Evolutionary conservation across 192 early-diverging fungal species (phyloP), one percentile per base, ranked within the genome.

Genomic region (Entomortierella parvispora): DNA sequence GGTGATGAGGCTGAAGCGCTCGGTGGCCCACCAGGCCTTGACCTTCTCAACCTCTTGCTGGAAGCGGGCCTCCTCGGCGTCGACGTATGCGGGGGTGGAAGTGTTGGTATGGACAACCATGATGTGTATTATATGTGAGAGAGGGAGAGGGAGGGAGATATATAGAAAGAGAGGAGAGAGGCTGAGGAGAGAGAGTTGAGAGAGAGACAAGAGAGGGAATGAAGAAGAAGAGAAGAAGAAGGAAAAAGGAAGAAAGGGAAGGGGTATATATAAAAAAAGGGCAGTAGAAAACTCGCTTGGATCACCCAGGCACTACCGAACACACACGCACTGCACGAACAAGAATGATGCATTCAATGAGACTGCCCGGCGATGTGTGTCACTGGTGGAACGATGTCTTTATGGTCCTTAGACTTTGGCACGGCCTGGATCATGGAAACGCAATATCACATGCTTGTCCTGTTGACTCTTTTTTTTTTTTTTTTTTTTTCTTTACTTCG

Each of bases 11-110:
- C 82, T 69, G 90, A 97, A 99, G 43, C 97, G 92, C 14, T 88
- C 83, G 51, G 87, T 87, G 57, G 85, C 77, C 95, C 95, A 99
- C 94, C 95, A 96, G 63, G 84, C 70, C 82, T 96, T 92, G 81
- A 99, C 90, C 62, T 90, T 86, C 33, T 82, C 85, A 53, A 95
- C 93, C 71, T 99, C 91, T 52, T 85, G 65, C 58, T 92, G 86
- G 88, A 97, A 96, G 45, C 61, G 69, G 55, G 82, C 83, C 81
- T 93, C 82, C 81, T 93, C 92, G 64, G 90, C 87, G 37, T 83
- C 80, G 49, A 86, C 48, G 51, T 71, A 76, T 11, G 81, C 62
- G 28, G 74, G 65, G 28, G 72, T 69, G 64, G 81, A 50, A 34
- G 81, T 82, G 59, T 59, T 76, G 20, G 55, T 59, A 51, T 66